Base-by-base conservation (phyloP, 2,329 filamentous ascomycete genomes). In the Stagonosporopsis tanaceti region DNA sequence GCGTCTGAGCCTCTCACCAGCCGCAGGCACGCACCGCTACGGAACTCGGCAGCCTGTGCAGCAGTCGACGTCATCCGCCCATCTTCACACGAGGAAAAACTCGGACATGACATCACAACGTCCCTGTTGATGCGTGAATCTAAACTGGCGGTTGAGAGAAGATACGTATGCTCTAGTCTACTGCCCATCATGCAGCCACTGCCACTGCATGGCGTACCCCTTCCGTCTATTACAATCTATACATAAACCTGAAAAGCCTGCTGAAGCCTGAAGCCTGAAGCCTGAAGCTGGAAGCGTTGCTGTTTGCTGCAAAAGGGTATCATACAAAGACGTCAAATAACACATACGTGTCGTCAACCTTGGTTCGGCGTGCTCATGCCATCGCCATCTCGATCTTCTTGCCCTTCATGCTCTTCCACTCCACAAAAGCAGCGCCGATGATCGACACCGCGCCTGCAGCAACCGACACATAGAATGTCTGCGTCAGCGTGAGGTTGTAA, bases 361-460 rank as follows among this genome's bases (percentile, higher is more conserved):
- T 27, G 25, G 25, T 8, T 4, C 25, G 12, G 6, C 38, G 11
- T 17, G 9, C 47, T 57, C 63, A 75, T 25, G 72, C 72, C 37
- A 70, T 72, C 39, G 60, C 65, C 73, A 75, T 74, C 62, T 77
- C 71, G 47, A 80, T 75, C 63, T 79, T 77, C 69, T 79, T 78
- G 66, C 84, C 85, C 79, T 90, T 90, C 67, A 91, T 86, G 62
- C 79, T 87, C 71, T 80, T 84, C 87, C 87, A 91, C 76, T 90
- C 84, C 63, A 90, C 82, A 6, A 78, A 76, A 0, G 81, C 65
- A 0, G 82, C 79, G 0, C 85, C 87, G 7, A 88, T 35, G 14
- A 89, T 78, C 4, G 80, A 82, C 8, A 88, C 53, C 7, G 78
- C 78, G 0, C 81, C 79, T 67, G 87, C 76, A 2, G 84, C 82